A percentile compares a stretch with the other conserved stretches of the same genome.
Conservation (phyloP, 306 rosid species). For the Quercus rubra region DNA sequence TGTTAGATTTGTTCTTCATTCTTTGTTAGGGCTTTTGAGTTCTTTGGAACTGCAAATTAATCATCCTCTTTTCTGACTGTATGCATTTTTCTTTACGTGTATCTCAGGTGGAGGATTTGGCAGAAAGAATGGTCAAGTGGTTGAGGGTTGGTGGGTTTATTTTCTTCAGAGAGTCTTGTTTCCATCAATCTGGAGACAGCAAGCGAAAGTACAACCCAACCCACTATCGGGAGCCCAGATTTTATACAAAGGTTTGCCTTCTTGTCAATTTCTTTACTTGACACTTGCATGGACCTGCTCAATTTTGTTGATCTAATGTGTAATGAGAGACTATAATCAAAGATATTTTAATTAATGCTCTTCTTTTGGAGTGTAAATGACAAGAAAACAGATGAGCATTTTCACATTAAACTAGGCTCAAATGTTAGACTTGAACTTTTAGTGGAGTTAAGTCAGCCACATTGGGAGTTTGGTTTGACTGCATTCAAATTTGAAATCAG, state of each 20-base stretch:
- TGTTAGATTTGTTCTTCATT: background rate
- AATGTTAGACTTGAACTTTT: background rate
- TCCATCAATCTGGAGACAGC: constrained; percentile 95
- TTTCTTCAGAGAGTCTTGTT: constrained; percentile 95
- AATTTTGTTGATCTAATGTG: background rate
- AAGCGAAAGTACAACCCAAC: constrained; percentile 92
- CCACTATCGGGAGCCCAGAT: constrained; percentile 93
- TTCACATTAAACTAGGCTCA: background rate
- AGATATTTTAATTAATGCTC: background rate
- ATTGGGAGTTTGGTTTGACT: background rate
- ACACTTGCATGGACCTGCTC: background rate
- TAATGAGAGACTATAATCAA: background rate
- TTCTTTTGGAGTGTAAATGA: background rate
- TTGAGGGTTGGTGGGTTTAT: constrained; percentile 76
- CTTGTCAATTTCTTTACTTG: background rate
- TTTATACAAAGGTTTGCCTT: constrained; percentile 78
- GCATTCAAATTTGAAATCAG: background rate
- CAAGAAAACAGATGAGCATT: background rate
- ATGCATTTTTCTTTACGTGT: constrained; percentile 1
- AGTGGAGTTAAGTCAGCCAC: background rate
- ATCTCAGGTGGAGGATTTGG: constrained; percentile 66
- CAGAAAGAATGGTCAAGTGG: constrained; percentile 83
- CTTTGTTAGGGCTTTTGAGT: background rate
- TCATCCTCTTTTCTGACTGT: background rate
- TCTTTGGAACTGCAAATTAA: background rate